phyloP scores from a whole-genome alignment of 1,284 basidiomycete species.

The Ceratobasidium sp. region DNA sequence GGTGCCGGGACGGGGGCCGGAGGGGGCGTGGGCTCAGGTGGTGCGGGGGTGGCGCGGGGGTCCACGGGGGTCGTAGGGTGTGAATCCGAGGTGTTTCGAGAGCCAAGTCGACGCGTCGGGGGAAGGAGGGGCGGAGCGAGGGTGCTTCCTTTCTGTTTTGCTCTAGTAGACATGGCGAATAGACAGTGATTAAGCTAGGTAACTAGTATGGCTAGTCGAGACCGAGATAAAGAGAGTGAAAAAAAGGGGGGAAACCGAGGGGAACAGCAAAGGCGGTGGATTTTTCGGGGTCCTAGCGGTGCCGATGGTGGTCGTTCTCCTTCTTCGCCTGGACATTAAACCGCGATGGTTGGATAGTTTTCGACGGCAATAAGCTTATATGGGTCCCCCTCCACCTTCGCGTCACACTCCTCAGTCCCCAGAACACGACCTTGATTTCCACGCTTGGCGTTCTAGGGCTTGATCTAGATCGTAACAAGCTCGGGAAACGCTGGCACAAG shows the following conservation, averaged over 20 bases:
- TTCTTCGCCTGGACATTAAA: too few species aligned
- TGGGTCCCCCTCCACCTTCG: too few species aligned
- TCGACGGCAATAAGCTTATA: too few species aligned
- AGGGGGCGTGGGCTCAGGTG: background rate
- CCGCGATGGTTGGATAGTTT: too few species aligned
- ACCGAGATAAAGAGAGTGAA: background rate
- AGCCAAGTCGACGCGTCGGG: too few species aligned
- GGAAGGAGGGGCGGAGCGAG: too few species aligned
- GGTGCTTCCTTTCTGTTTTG: background rate
- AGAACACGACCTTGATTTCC: too few species aligned
- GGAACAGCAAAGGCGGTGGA: background rate
- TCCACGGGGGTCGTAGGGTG: background rate
- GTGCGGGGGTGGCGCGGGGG: background rate
- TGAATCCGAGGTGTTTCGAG: background rate
- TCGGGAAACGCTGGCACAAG: too few species aligned
- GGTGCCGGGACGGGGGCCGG: background rate
- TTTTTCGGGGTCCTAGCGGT: constrained; percentile 19
- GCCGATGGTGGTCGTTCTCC: constrained; percentile 18
- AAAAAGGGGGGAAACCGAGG: background rate
- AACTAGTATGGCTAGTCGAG: background rate
- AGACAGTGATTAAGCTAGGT: too few species aligned
- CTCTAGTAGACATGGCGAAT: background rate
- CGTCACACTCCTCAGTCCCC: too few species aligned
- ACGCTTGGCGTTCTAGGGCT: too few species aligned
- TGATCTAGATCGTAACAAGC: too few species aligned